Evolutionary conservation across 208 protist genomes (phyloP).

Genomic region (Entamoeba invadens): DNA sequence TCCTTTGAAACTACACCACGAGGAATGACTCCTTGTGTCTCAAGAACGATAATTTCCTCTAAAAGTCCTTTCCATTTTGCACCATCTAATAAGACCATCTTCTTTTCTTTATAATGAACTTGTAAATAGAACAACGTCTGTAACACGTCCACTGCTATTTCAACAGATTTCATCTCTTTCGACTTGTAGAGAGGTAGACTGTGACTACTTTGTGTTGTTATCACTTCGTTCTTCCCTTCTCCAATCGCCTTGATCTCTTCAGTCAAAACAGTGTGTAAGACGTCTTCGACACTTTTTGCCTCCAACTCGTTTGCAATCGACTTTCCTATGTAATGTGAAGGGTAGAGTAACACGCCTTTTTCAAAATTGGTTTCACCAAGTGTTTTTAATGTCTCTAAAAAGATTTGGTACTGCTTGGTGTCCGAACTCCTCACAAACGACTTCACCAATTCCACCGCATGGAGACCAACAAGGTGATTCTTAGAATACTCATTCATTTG

Average conservation of each 20-base stretch:
- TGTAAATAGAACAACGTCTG: neutral
- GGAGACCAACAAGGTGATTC: neutral
- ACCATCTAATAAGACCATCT: neutral
- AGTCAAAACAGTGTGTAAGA: neutral
- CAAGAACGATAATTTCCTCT: neutral
- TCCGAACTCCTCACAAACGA: neutral
- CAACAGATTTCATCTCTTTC: neutral
- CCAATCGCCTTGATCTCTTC: neutral
- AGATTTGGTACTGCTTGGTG: neutral
- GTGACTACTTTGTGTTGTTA: neutral
- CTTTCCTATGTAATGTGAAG: neutral
- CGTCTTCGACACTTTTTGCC: neutral
- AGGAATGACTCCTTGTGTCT: neutral
- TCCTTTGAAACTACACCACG: neutral
- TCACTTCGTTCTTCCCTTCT: neutral
- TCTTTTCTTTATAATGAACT: neutral
- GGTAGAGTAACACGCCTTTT: neutral
- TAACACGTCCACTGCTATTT: neutral
- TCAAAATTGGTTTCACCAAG: neutral
- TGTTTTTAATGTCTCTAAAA: neutral
- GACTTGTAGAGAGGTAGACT: neutral
- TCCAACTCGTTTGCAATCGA: neutral
- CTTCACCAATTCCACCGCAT: neutral
- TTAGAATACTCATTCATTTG: neutral
- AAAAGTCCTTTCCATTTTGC: neutral